These are phyloP conservation scores for Cyclotella sp. DNA, from an alignment of 108 stramenopile species.

Conservation along the genomic window DNA sequence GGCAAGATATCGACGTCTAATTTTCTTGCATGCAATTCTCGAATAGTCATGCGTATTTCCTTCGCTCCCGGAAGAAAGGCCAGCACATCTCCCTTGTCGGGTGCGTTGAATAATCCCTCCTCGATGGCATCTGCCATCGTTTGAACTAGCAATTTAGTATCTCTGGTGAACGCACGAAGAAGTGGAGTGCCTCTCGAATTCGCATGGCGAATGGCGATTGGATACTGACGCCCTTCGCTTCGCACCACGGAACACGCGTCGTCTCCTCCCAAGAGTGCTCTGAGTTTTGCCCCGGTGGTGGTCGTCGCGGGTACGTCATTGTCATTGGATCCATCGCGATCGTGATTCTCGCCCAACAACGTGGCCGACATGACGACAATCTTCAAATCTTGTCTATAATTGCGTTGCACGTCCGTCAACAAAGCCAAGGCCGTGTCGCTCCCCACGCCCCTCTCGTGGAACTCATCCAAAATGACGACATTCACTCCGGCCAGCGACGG, in stretches of 20 bases:
- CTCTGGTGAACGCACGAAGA: slow-evolving; percentile 48
- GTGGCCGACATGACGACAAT: slow-evolving; percentile 79
- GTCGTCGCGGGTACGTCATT: not conserved
- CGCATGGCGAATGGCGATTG: slow-evolving; percentile 58
- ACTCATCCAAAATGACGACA: slow-evolving; percentile 69
- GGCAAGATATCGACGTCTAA: slow-evolving; percentile 60
- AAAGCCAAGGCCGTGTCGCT: slow-evolving; percentile 68
- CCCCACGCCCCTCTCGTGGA: slow-evolving; percentile 77
- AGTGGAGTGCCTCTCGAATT: slow-evolving; percentile 38
- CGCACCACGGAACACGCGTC: slow-evolving; percentile 51
- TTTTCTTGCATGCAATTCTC: slow-evolving; percentile 46
- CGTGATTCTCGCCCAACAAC: slow-evolving; percentile 50
- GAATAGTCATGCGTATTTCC: slow-evolving; percentile 76
- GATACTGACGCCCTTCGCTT: slow-evolving; percentile 66
- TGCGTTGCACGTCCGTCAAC: slow-evolving; percentile 58
- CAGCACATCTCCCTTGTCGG: slow-evolving; percentile 74
- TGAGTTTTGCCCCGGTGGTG: slow-evolving; percentile 43
- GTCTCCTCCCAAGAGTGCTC: slow-evolving; percentile 51
- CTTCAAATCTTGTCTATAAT: slow-evolving; percentile 46
- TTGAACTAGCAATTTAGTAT: slow-evolving; percentile 56
- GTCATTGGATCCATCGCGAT: not conserved
- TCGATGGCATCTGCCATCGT: slow-evolving; percentile 57
- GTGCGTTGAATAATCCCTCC: slow-evolving; percentile 53
- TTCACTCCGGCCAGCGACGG: slow-evolving; percentile 55
- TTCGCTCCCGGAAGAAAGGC: slow-evolving; percentile 85